Evolutionary conservation across 202 grass and related monocot species (phyloP).

Genomic region (Zizania palustris): DNA sequence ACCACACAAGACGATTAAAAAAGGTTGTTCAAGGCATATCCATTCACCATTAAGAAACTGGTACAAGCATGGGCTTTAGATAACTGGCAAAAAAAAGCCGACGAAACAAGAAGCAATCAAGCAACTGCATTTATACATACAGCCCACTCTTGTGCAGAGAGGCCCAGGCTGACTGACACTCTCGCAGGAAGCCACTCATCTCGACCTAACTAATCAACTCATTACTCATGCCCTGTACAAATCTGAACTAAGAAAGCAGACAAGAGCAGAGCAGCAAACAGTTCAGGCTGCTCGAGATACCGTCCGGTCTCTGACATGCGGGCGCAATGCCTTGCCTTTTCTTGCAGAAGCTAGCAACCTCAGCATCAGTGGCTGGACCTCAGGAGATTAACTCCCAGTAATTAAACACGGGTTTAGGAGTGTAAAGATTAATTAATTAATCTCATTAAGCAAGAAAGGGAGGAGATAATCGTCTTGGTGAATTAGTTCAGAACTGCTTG

Average conservation of each 20-base stretch:
- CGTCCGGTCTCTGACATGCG: slow-evolving; percentile 34
- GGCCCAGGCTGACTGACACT: neutral
- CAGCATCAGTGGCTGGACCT: slow-evolving; percentile 37
- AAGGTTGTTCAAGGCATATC: neutral
- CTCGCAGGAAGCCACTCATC: neutral
- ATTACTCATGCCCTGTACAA: slow-evolving; percentile 14
- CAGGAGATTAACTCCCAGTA: neutral
- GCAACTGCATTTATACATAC: neutral
- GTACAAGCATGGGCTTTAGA: too few relatives aligned
- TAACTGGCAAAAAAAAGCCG: too few relatives aligned
- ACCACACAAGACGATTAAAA: neutral
- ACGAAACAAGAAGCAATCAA: neutral
- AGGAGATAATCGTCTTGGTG: neutral
- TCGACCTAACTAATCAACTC: neutral
- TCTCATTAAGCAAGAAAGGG: neutral
- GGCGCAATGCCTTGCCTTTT: slow-evolving; percentile 30
- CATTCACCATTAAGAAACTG: neutral
- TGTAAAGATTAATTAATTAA: neutral
- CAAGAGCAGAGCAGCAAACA: slow-evolving; percentile 4
- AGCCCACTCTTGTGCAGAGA: neutral
- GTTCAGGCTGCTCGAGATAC: neutral
- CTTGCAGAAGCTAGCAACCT: slow-evolving; percentile 32
- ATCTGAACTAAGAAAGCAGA: slow-evolving; percentile 23
- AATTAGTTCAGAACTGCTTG: slow-evolving; percentile 44
- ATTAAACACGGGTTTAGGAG: neutral